Evolutionary conservation across 106 monocot species (phyloP).

Genomic region (Apostasia ramifera): DNA sequence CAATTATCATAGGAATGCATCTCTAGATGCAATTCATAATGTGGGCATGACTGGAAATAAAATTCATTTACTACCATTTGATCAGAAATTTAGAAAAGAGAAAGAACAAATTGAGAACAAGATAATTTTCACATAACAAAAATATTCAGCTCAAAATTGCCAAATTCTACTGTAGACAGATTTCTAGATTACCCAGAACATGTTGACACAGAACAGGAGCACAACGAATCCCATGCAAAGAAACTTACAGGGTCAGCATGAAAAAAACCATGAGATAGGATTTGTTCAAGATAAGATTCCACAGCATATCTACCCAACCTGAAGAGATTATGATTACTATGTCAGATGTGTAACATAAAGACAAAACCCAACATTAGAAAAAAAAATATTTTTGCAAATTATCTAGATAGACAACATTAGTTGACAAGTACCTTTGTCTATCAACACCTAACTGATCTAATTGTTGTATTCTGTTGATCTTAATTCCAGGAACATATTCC

Average conservation of each 20-base stretch:
- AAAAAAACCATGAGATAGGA: constrained; percentile 98
- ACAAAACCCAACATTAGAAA: not conserved
- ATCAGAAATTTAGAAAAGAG: too few species aligned
- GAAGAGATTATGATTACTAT: constrained; percentile 6
- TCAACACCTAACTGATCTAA: constrained; percentile 96
- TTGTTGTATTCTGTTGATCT: constrained; percentile 95
- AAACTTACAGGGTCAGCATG: constrained; percentile 94
- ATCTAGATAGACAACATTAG: not conserved
- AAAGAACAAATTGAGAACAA: too few species aligned
- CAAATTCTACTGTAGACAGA: too few species aligned
- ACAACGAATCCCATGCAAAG: not conserved
- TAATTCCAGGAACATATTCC: constrained; percentile 99
- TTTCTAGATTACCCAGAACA: too few species aligned
- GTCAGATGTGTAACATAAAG: not conserved
- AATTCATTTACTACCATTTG: too few species aligned
- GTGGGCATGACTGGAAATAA: too few species aligned
- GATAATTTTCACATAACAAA: too few species aligned
- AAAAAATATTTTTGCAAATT: too few species aligned
- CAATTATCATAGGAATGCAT: not conserved
- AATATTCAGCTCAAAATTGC: too few species aligned
- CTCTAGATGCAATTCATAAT: not conserved
- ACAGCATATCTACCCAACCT: constrained; percentile 97
- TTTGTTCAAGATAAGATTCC: constrained; percentile 97
- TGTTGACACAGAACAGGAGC: too few species aligned
- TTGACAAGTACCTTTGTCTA: constrained; percentile 64